These are phyloP conservation scores for Saccharomyces hybrid DNA, from an alignment of 1,139 yeast species.

Conservation along the genomic window DNA sequence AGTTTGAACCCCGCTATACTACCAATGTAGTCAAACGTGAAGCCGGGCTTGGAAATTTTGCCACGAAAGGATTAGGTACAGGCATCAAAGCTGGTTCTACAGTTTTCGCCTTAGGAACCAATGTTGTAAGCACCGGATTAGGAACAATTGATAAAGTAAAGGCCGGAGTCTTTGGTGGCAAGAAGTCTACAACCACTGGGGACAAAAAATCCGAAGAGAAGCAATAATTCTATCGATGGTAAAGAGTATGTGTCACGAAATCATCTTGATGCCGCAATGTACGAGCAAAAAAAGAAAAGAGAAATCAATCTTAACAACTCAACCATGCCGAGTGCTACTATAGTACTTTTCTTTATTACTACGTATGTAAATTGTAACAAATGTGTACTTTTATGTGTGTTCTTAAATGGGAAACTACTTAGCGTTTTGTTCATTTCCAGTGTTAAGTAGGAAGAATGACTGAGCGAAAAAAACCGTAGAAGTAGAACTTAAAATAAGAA, in stretches of 20 bases:
- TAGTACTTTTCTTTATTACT: neutral
- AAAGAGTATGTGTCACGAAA: neutral
- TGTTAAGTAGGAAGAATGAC: neutral
- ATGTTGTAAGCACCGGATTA: slow-evolving; percentile 35
- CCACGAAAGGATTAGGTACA: slow-evolving; percentile 19
- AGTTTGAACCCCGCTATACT: slow-evolving; percentile 65
- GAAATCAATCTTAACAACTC: neutral
- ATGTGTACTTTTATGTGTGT: neutral
- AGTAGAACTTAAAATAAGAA: neutral
- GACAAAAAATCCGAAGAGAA: neutral
- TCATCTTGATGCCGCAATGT: neutral
- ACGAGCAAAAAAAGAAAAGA: neutral
- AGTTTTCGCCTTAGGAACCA: slow-evolving; percentile 26
- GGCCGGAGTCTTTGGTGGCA: slow-evolving; percentile 31
- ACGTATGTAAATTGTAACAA: neutral
- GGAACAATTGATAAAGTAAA: slow-evolving; percentile 36
- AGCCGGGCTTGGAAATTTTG: slow-evolving; percentile 31
- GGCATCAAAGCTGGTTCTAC: slow-evolving; percentile 34
- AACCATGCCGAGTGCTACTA: neutral
- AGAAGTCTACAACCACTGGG: slow-evolving; percentile 11
- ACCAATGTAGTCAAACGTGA: slow-evolving; percentile 29
- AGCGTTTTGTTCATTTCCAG: neutral
- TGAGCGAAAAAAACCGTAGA: neutral
- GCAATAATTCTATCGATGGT: neutral
- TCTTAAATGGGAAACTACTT: neutral